Base-by-base conservation (phyloP, 768 basidiomycete genomes). In the Tylopilus cervinicoccineus region DNA sequence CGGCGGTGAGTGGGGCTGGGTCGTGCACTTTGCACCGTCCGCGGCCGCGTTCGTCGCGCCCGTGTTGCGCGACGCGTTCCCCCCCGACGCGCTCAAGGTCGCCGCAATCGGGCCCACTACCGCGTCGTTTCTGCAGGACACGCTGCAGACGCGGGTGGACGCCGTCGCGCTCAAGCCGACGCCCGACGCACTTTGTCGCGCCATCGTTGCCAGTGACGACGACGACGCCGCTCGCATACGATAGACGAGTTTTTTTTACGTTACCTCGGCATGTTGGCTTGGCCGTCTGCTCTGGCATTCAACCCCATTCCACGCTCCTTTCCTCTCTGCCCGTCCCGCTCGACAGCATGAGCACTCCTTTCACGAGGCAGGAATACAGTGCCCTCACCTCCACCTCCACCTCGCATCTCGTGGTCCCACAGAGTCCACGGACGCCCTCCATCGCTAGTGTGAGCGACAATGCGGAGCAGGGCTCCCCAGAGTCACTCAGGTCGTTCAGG, bases 11-110 rank as follows among this genome's bases (percentile, higher is more conserved):
- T 46, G 45, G 38, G 36, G 62, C 10, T 90, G 88, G 88, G 77
- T 88, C 2, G 78, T 83, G 17, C 79, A 79, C 60, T 90, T 90
- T 56, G 85, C 88, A 0, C 88, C 88, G 5, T 90, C 88, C 1
- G 76, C 78, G 3, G 83, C 85, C 1, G 73, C 72, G 22, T 76
- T 79, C 39, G 81, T 77, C 16, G 63, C 70, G 7, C 84, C 85
- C 2, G 61, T 71, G 11, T 52, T 90, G 29, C 62, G 61, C 8
- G 59, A 71, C 26, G 61, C 72, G 45, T 82, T 86, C 55, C 38
- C 58, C 5, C 16, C 48, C 45, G 54, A 38, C 33, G 34, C 22
- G 45, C 60, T 71, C 44, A 71, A 58, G 23, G 57, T 84, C 6
- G 84, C 83, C 8, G 76, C 79, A 1, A 89, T 90, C 46, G 88